Percentiles rank a stretch among this genome's conserved stretches.
These are phyloP conservation scores for Aleurites moluccanus DNA, from an alignment of 441 rosid genomes.

Conservation along the genomic window DNA sequence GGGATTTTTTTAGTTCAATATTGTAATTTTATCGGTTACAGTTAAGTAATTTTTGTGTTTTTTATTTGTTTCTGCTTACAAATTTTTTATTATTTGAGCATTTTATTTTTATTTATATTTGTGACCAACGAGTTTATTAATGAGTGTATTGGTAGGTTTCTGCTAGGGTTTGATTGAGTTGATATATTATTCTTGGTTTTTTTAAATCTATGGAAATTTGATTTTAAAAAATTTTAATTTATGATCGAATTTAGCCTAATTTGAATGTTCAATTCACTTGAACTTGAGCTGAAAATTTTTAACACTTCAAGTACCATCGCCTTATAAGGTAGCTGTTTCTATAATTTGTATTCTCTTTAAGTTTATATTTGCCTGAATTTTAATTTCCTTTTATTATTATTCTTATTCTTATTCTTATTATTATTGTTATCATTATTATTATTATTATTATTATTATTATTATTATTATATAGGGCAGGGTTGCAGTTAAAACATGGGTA, in stretches of 20 bases:
- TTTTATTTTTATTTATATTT: too few relatives aligned
- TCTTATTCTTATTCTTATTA: background rate
- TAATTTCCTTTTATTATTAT: background rate
- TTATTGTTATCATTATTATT: background rate
- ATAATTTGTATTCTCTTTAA: background rate
- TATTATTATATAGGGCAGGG: conserved; percentile 13
- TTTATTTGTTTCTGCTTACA: background rate
- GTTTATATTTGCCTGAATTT: background rate
- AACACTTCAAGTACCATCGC: background rate
- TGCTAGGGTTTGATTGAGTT: conserved; percentile 8
- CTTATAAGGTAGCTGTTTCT: too few relatives aligned
- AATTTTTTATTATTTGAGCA: background rate
- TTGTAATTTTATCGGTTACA: background rate
- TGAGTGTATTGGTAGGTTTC: background rate
- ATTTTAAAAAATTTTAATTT: too few relatives aligned
- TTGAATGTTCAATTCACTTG: background rate
- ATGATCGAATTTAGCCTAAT: background rate
- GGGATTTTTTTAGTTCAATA: background rate
- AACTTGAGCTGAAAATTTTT: background rate
- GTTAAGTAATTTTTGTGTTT: background rate
- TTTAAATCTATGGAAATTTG: background rate
- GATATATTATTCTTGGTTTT: background rate
- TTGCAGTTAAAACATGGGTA: conserved; percentile 21
- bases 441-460: conserved; percentile 9
- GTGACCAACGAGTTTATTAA: background rate